Evolutionary conservation across 2,329 filamentous ascomycete genomes (phyloP), one percentile per base, ranked within the genome.

Genomic region (Ophiostoma piceae): DNA sequence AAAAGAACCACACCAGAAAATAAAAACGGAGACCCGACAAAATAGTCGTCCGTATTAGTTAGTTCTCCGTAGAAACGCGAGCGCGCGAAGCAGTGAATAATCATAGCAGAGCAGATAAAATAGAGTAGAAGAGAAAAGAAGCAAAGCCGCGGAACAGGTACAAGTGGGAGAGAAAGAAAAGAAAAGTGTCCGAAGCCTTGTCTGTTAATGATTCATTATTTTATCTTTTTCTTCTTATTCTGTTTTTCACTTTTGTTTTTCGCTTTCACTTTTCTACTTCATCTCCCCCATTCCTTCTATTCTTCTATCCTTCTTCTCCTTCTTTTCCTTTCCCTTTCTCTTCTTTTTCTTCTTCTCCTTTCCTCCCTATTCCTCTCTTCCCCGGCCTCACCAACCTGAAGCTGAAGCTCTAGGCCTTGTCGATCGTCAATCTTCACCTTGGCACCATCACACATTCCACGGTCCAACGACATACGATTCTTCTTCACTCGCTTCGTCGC

Each of bases 351-450:
- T 64, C 22, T 37, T n/a, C n/a, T n/a, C 16, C 19, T n/a, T 39
- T 22, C 62, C n/a, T 39, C 35, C 16, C n/a, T 39, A 65, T 65
- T 65, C 62, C 62, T 65, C n/a, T 65, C 35, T 39, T 62, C 62
- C 35, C 35, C 19, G 35, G 32, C 35, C 62, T 65, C 62, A 65
- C 22, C 32, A 22, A 35, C 35, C 35, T 8, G 35, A 35, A 35
- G 35, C 32, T 22, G 62, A 65, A 65, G 62, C 62, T 39, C 29
- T 22, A 39, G 62, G 32, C 62, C 62, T 39, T 39, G 32, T 39
- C 32, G 35, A 39, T 39, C 19, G 62, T 65, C 62, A 65, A 65
- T 41, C 16, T 41, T 22, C 57, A 65, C 35, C 62, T 65, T 39
- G 62, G 35, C 62, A n/a, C 35, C 19, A 22, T 22, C 19, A 22